Percentiles rank a stretch among this genome's conserved stretches.
Conservation (phyloP, 148 eudicot genomes). For the Mesembryanthemum crystallinum region DNA sequence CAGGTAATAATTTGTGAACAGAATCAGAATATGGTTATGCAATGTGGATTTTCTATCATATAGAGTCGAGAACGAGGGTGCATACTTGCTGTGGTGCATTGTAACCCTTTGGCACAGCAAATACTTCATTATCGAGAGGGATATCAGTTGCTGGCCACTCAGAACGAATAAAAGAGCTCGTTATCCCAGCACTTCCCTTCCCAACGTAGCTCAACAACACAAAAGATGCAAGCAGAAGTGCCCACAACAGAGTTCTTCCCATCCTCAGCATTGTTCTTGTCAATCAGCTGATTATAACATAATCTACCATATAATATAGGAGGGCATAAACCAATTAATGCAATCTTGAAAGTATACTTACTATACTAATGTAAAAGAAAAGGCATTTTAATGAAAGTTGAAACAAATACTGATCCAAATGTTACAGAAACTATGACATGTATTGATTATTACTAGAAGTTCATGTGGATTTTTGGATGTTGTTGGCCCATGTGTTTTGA, state of each 20-base stretch:
- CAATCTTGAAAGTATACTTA: neutral
- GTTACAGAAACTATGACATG: too few species aligned
- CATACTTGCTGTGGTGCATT: slow-evolving; percentile 95
- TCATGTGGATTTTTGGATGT: too few species aligned
- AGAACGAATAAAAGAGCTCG: slow-evolving; percentile 68
- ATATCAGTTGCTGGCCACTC: slow-evolving; percentile 85
- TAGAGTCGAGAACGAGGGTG: slow-evolving; percentile 10
- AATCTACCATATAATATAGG: slow-evolving; percentile 19
- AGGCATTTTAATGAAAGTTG: too few species aligned
- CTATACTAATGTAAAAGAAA: too few species aligned
- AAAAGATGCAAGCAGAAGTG: slow-evolving; percentile 39
- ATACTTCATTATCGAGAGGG: slow-evolving; percentile 74
- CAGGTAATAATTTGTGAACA: neutral
- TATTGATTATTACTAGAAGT: too few species aligned
- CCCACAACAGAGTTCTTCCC: slow-evolving; percentile 29
- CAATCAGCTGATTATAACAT: slow-evolving; percentile 28
- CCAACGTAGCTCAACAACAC: slow-evolving; percentile 44
- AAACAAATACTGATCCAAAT: too few species aligned
- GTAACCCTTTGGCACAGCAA: slow-evolving; percentile 74
- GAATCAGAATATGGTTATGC: neutral
- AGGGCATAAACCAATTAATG: slow-evolving; percentile 8
- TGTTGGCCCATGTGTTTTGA: too few species aligned
- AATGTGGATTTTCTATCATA: neutral
- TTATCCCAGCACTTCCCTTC: slow-evolving; percentile 57
- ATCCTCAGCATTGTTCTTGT: slow-evolving; percentile 31